phyloP scores from a whole-genome alignment of 495 filamentous ascomycete species.

The Podospora anserina region DNA sequence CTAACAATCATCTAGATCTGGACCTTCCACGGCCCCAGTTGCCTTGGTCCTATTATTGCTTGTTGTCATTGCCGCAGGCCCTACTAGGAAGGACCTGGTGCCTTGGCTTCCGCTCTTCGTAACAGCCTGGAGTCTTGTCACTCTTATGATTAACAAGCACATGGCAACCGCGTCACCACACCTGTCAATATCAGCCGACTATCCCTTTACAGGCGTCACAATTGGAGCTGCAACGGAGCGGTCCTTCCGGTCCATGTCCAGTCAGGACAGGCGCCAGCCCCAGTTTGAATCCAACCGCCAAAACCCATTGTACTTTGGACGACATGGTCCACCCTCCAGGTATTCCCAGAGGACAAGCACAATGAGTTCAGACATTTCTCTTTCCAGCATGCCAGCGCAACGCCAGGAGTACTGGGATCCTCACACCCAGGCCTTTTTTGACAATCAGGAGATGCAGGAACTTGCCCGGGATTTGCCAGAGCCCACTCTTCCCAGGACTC shows the following conservation, averaged over 20 bases:
- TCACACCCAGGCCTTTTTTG: slow-evolving; percentile 19
- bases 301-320: slow-evolving; percentile 15
- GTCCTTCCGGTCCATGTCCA: slow-evolving; percentile 11
- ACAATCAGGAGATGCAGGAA: not conserved
- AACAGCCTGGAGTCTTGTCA: slow-evolving; percentile 20
- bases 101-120: slow-evolving; percentile 30
- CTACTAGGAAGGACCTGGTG: slow-evolving; percentile 21
- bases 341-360: slow-evolving; percentile 12
- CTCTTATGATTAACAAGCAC: slow-evolving; percentile 18
- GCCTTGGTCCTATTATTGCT: slow-evolving; percentile 23
- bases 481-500: slow-evolving; percentile 3
- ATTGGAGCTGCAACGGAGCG: slow-evolving; percentile 17
- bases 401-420: slow-evolving; percentile 22
- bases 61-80: slow-evolving; percentile 17
- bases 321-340: slow-evolving; percentile 21
- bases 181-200: not conserved
- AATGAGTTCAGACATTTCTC: slow-evolving; percentile 21
- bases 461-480: not conserved
- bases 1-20: slow-evolving; percentile 18
- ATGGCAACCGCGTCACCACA: not conserved
- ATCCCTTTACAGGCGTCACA: slow-evolving; percentile 17
- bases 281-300: slow-evolving; percentile 14
- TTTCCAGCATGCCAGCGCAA: slow-evolving; percentile 17
- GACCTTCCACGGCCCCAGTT: slow-evolving; percentile 20
- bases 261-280: not conserved